Evolutionary conservation across 202 grass and related monocot genomes (phyloP).

Genomic region (Schoenoplectus tabernaemontani): DNA sequence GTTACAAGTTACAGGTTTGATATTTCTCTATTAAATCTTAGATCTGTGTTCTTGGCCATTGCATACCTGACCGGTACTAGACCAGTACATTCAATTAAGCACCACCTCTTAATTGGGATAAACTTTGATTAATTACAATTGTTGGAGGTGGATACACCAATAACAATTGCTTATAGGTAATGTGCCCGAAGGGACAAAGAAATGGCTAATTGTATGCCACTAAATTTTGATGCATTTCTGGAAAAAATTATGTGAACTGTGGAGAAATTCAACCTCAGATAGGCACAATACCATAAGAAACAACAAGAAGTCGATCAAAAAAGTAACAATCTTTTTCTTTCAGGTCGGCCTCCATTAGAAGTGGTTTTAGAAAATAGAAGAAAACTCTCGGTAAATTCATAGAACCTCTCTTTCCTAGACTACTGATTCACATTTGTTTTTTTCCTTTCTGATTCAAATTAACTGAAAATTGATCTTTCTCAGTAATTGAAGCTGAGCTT

Average conservation of each 20-base stretch:
- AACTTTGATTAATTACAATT: background rate
- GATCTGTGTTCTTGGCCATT: background rate
- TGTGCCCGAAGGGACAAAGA: background rate
- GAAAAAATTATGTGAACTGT: background rate
- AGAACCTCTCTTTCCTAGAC: background rate
- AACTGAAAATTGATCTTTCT: background rate
- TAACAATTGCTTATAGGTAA: background rate
- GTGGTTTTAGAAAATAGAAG: slow-evolving; percentile 56
- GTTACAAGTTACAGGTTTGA: slow-evolving; percentile 82
- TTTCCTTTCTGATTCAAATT: background rate
- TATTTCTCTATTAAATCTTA: background rate
- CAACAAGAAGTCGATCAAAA: background rate
- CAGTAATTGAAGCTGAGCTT: background rate
- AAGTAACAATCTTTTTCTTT: background rate
- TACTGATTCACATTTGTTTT: background rate
- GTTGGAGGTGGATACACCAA: background rate
- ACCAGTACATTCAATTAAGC: background rate
- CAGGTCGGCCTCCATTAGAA: slow-evolving; percentile 76
- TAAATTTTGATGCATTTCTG: background rate
- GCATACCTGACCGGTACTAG: background rate
- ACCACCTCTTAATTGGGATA: background rate
- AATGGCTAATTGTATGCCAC: background rate
- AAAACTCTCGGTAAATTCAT: slow-evolving; percentile 39
- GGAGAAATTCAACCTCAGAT: background rate
- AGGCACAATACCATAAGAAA: background rate